These are phyloP conservation scores for Talaromyces atroroseus DNA, from an alignment of 2,329 filamentous ascomycete species.

Conservation along the genomic window DNA sequence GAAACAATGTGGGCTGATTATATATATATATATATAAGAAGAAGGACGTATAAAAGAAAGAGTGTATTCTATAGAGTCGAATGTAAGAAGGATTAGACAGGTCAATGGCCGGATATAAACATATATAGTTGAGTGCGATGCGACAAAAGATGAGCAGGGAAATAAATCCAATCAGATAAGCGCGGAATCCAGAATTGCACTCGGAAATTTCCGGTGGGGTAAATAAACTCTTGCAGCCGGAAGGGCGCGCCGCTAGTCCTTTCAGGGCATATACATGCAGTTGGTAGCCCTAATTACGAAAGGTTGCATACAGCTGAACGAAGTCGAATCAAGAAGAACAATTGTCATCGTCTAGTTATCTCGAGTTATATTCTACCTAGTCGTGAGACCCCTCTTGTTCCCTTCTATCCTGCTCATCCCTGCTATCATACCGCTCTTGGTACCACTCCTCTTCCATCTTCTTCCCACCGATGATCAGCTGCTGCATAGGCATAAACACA, in stretches of 20 bases:
- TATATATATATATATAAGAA: background rate
- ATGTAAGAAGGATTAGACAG: background rate
- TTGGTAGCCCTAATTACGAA: background rate
- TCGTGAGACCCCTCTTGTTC: constrained; percentile 11
- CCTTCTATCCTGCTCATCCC: constrained; percentile 25
- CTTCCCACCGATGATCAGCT: constrained; percentile 38
- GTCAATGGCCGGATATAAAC: background rate
- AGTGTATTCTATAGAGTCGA: too few relatives aligned
- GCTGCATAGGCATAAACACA: constrained; percentile 27
- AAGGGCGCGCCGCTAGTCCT: too few relatives aligned
- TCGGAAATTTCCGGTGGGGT: background rate
- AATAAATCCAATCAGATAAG: background rate
- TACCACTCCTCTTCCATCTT: constrained; percentile 48
- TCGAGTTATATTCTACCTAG: background rate
- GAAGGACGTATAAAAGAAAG: background rate
- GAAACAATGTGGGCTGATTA: background rate
- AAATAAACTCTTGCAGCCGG: background rate
- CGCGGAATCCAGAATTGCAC: background rate
- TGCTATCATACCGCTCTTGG: constrained; percentile 20
- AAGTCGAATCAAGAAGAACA: too few relatives aligned
- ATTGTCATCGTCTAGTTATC: background rate
- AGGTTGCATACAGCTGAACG: too few relatives aligned
- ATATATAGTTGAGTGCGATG: too few relatives aligned
- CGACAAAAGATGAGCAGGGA: background rate
- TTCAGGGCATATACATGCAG: background rate